Evolutionary conservation across 2,329 filamentous ascomycete genomes (phyloP).

Genomic region (Pseudogymnoascus sp.): DNA sequence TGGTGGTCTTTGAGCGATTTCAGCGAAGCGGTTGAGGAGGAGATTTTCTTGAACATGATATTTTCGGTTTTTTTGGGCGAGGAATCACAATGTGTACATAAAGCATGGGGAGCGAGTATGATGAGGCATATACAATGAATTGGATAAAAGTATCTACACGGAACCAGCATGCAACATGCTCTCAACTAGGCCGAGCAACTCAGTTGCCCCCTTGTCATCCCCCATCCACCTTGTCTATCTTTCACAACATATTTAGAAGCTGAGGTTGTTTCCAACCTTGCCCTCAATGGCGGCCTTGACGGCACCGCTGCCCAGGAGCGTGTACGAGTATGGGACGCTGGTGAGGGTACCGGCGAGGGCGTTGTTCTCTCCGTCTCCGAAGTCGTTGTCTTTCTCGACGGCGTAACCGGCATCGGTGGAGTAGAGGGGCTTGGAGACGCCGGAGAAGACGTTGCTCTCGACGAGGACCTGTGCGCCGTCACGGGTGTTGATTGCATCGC

Average conservation of each 20-base stretch:
- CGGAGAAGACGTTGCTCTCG: slow-evolving; percentile 45
- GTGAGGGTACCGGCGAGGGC: slow-evolving; percentile 44
- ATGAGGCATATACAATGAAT: neutral
- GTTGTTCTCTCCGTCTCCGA: slow-evolving; percentile 38
- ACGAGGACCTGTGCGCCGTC: slow-evolving; percentile 50
- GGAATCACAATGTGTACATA: neutral
- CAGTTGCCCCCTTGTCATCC: neutral
- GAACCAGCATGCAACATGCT: neutral
- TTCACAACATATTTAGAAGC: slow-evolving; percentile 21
- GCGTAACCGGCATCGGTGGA: slow-evolving; percentile 38
- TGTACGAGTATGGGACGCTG: slow-evolving; percentile 46
- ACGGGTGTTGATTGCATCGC: slow-evolving; percentile 48
- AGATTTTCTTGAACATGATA: neutral
- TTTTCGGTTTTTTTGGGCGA: neutral
- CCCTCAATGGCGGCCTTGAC: slow-evolving; percentile 34
- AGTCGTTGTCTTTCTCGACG: slow-evolving; percentile 37
- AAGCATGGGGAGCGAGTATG: neutral
- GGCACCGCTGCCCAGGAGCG: slow-evolving; percentile 39
- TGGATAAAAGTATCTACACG: neutral
- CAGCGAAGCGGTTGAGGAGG: neutral
- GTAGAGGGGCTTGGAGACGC: slow-evolving; percentile 36
- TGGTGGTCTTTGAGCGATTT: neutral
- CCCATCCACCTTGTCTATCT: neutral
- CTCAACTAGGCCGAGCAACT: neutral
- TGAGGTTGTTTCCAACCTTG: slow-evolving; percentile 29